A percentile compares a stretch with the other conserved stretches of the same genome.
Evolutionary conservation across 1,284 basidiomycete species (phyloP).

Genomic region (Ceratobasidium theobromae): DNA sequence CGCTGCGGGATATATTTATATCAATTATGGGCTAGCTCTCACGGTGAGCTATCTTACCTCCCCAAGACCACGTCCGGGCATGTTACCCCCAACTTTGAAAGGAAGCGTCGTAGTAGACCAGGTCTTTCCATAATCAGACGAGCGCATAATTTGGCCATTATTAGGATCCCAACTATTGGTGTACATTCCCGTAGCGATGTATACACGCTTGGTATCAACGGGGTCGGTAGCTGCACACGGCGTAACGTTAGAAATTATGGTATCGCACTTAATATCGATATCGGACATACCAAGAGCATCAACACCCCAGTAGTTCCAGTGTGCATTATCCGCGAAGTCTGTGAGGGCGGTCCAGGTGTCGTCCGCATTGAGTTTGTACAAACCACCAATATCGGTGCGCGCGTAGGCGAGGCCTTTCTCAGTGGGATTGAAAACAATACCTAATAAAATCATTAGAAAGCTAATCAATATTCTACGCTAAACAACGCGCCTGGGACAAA

Average conservation of each 20-base stretch:
- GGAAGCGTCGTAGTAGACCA: conserved; percentile 55
- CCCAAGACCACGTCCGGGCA: conserved; percentile 62
- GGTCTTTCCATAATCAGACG: conserved; percentile 57
- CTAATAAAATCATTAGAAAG: conserved; percentile 33
- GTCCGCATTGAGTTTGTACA: conserved; percentile 61
- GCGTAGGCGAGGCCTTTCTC: conserved; percentile 53
- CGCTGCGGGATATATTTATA: conserved; percentile 46
- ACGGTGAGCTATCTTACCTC: conserved; percentile 39
- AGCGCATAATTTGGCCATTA: conserved; percentile 64
- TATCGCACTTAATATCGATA: conserved; percentile 40
- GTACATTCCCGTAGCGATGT: conserved; percentile 57
- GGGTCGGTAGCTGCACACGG: conserved; percentile 52
- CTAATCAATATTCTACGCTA: neutral
- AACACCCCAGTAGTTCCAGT: conserved; percentile 61
- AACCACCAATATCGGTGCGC: conserved; percentile 45
- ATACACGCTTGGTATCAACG: conserved; percentile 51
- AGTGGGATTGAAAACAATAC: conserved; percentile 62
- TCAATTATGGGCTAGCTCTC: neutral
- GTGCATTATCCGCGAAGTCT: conserved; percentile 57
- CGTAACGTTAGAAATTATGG: neutral
- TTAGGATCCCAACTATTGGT: conserved; percentile 67
- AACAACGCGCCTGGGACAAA: conserved; percentile 49
- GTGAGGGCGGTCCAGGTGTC: conserved; percentile 46
- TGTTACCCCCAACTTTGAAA: conserved; percentile 63
- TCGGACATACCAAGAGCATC: conserved; percentile 50